Base-by-base conservation (phyloP, 2,329 filamentous ascomycete genomes). In the Trichoderma endophyticum region DNA sequence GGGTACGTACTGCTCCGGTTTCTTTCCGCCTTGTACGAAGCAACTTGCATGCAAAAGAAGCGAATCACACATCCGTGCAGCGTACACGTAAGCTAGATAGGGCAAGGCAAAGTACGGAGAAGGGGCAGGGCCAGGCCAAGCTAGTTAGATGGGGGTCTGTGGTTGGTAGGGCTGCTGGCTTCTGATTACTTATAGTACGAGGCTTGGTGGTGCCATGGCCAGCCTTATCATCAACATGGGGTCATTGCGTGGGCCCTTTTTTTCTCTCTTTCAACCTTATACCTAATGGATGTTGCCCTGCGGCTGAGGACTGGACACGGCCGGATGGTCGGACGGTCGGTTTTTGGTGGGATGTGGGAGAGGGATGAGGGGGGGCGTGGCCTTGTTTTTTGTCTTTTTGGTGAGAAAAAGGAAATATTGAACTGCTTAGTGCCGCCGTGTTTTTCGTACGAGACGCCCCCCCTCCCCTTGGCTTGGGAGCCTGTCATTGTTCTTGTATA, bases 271-370 rank as follows among this genome's bases (percentile, higher is more conserved):
- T 34, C 64, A 34, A 34, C 56, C 56, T 69, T 15, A n/a, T n/a
- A 26, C 56, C 56, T 39, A 21, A 60, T 34, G 57, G 57, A 32
- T 60, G 36, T 34, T 69, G 51, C 24, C 54, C 56, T 69, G 66
- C 36, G 66, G 66, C 66, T 69, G 66, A 65, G 62, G 24, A 36
- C 34, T 36, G 34, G 39, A 30, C 24, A 56, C 39, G 48, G 48
- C 63, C 63, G 48, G 63, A 66, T 66, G 51, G 39, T 60, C 66
- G 66, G 66, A n/a, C 56, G 43, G 66, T 69, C 66, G 65, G 65
- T 48, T 30, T 39, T 24, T n/a, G 60, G 14, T 36, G 34, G 34
- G 34, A 36, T 36, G 34, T 36, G 26, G 14, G 60, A 21, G 60
- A 21, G 39, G 62, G 28, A 36, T 36, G n/a, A n/a, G 15, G 36